These are phyloP conservation scores for Erodium moschatum DNA, from an alignment of 441 rosid genomes.

Conservation along the genomic window DNA sequence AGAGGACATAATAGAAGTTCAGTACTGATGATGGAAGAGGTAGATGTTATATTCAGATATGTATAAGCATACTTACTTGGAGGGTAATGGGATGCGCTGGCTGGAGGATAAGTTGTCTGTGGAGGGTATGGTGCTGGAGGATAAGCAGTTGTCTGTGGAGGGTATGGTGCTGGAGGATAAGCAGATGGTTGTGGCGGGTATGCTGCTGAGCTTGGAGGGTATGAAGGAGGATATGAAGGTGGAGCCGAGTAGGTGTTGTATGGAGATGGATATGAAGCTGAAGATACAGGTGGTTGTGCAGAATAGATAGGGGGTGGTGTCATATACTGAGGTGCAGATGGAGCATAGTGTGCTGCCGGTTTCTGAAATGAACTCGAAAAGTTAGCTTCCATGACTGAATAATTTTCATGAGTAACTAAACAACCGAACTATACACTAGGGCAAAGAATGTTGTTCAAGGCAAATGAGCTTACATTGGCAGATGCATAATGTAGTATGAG, in stretches of 20 bases:
- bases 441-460: neutral
- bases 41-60: neutral
- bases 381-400: constrained; percentile 8
- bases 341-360: constrained; percentile 12
- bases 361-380: constrained; percentile 25
- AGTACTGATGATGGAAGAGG: neutral
- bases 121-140: neutral
- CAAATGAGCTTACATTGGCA: constrained; percentile 38
- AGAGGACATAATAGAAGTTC: constrained; percentile 13
- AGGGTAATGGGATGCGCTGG: constrained; percentile 27
- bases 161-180: constrained; percentile 38
- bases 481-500: constrained; percentile 52
- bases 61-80: constrained; percentile 22
- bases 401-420: neutral
- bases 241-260: constrained; percentile 32
- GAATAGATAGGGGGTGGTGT: constrained; percentile 12
- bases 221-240: constrained; percentile 26
- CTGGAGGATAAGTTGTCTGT: constrained; percentile 27
- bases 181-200: constrained; percentile 34
- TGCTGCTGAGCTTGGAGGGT: constrained; percentile 29
- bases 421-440: neutral
- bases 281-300: neutral
- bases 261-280: constrained; percentile 19
- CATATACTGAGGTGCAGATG: constrained; percentile 21
- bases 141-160: neutral